Conservation (phyloP, 208 protist species). For the Porcisia deanei region DNA sequence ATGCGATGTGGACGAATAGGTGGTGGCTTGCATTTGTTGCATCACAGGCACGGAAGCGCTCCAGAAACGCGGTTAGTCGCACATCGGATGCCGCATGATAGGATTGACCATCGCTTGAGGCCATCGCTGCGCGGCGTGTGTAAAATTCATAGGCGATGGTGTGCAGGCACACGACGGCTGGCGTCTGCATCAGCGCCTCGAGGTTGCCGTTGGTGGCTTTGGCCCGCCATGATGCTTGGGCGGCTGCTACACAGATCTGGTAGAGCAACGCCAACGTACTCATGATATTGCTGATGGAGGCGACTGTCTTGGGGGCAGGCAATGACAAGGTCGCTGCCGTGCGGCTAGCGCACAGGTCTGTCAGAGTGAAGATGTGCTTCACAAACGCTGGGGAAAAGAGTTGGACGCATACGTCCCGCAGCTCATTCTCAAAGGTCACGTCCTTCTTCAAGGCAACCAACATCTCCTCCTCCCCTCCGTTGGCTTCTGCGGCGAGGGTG, state of each 20-base stretch:
- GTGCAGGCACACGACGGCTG: slow-evolving; percentile 14
- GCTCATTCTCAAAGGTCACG: slow-evolving; percentile 31
- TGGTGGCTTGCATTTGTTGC: background rate
- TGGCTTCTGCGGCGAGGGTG: background rate
- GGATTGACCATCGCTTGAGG: background rate
- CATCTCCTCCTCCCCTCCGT: background rate
- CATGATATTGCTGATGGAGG: slow-evolving; percentile 12
- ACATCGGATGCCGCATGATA: background rate
- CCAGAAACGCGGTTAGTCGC: slow-evolving; percentile 16
- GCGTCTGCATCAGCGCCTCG: slow-evolving; percentile 4
- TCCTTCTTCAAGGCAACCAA: slow-evolving; percentile 2
- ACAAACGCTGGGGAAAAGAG: slow-evolving; percentile 22
- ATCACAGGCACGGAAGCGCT: slow-evolving; percentile 2
- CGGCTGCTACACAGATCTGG: slow-evolving; percentile 16
- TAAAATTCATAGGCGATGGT: slow-evolving; percentile 16
- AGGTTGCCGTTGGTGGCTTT: slow-evolving; percentile 11
- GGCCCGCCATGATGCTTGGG: slow-evolving; percentile 27
- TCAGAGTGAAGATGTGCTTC: slow-evolving; percentile 14
- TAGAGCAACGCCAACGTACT: slow-evolving; percentile 26
- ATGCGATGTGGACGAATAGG: slow-evolving; percentile 23
- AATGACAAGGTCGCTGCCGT: background rate
- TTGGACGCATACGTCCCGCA: slow-evolving; percentile 12
- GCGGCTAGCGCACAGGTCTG: background rate
- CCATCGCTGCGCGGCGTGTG: background rate
- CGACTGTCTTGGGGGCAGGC: background rate